phyloP scores from a whole-genome alignment of 2,329 filamentous ascomycete genomes.

The Ascosphaera pollenicola region DNA sequence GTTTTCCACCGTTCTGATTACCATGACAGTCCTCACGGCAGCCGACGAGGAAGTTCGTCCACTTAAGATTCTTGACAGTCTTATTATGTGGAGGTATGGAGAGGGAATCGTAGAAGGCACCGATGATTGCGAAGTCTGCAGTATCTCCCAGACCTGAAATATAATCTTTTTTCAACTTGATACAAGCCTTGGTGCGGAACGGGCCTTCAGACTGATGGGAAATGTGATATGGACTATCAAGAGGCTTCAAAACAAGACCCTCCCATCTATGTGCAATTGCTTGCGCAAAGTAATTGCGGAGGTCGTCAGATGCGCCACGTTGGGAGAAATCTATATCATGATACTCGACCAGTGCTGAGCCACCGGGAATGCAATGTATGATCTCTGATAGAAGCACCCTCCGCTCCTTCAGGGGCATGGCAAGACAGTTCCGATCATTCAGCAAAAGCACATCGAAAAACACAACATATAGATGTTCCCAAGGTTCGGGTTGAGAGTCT shows the following conservation, averaged over 20 bases:
- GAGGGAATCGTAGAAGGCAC: conserved; percentile 45
- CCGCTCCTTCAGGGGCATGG: conserved; percentile 20
- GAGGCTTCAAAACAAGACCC: conserved; percentile 59
- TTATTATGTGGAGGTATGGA: conserved; percentile 31
- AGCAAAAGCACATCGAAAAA: conserved; percentile 38
- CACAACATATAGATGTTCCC: conserved; percentile 37
- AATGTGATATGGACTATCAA: conserved; percentile 43
- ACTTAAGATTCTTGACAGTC: conserved; percentile 33
- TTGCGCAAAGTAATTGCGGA: conserved; percentile 43
- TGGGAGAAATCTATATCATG: conserved; percentile 44
- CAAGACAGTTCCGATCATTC: conserved; percentile 31
- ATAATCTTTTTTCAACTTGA: conserved; percentile 82
- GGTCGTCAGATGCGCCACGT: conserved; percentile 26
- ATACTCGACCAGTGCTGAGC: conserved; percentile 44
- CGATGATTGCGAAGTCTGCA: conserved; percentile 62
- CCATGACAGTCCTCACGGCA: conserved; percentile 49
- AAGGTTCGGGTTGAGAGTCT: conserved; percentile 37
- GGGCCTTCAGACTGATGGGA: conserved; percentile 14
- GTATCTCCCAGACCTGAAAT: conserved; percentile 57
- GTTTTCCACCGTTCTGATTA: conserved; percentile 27
- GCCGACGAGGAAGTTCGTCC: conserved; percentile 63
- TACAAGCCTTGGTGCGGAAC: conserved; percentile 26
- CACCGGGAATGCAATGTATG: conserved; percentile 32
- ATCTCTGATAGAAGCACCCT: conserved; percentile 34
- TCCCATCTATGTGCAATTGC: conserved; percentile 47